Percentiles rank a stretch among this genome's conserved stretches.
phyloP scores from a whole-genome alignment of 2,329 filamentous ascomycete species.

The Aspergillus brunneoviolaceus region DNA sequence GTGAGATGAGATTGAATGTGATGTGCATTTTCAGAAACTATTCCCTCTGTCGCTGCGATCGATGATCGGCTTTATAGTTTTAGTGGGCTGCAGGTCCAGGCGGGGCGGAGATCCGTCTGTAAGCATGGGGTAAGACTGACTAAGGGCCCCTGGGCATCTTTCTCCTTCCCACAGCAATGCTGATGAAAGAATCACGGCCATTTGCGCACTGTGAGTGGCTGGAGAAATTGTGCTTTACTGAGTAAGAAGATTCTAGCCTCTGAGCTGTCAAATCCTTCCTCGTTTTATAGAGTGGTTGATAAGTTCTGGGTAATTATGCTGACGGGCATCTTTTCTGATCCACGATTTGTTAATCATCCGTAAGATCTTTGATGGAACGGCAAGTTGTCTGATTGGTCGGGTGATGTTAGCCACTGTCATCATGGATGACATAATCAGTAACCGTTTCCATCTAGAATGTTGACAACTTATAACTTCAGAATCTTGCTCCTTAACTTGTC shows the following conservation, averaged over 20 bases:
- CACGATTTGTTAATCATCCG: neutral
- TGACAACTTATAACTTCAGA: too few relatives aligned
- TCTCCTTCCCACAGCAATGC: neutral
- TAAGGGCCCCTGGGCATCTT: neutral
- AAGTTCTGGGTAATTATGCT: neutral
- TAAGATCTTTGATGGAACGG: neutral
- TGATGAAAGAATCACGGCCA: neutral
- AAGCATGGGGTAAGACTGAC: conserved; percentile 11
- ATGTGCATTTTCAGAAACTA: neutral
- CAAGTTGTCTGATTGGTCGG: neutral
- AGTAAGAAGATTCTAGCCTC: neutral
- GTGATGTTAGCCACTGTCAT: neutral
- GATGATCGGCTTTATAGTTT: conserved; percentile 7
- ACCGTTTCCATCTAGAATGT: too few relatives aligned
- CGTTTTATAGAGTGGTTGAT: neutral
- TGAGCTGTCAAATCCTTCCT: neutral
- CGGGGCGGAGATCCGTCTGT: conserved; percentile 5
- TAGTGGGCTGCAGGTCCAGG: neutral
- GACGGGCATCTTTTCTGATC: neutral
- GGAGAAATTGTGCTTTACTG: neutral
- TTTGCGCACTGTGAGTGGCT: neutral
- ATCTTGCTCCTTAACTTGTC: too few relatives aligned
- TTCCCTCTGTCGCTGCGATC: conserved; percentile 1
- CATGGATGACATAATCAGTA: neutral
- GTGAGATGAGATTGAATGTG: neutral